These are phyloP conservation scores for Leishmania guyanensis DNA, from an alignment of 208 protist species.

Conservation along the genomic window DNA sequence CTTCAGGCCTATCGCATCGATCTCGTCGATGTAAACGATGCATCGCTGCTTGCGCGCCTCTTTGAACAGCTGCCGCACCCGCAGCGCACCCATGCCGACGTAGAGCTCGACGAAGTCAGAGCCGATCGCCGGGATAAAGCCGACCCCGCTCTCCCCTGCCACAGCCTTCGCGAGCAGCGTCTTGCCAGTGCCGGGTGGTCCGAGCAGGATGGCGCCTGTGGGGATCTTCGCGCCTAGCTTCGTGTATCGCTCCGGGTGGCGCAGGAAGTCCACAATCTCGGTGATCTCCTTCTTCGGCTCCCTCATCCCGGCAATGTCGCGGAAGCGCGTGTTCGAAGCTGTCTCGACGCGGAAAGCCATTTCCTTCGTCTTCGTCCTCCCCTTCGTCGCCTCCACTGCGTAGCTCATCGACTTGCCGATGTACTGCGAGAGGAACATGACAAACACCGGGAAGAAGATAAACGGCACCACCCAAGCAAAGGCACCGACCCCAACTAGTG, in stretches of 20 bases:
- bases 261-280: conserved; percentile 97
- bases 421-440: conserved; percentile 72
- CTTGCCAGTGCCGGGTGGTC: conserved; percentile 95
- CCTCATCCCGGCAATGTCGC: conserved; percentile 91
- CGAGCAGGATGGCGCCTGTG: conserved; percentile 85
- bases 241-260: conserved; percentile 77
- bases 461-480: conserved; percentile 84
- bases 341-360: conserved; percentile 74
- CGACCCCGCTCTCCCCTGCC: conserved; percentile 89
- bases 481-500: conserved; percentile 61
- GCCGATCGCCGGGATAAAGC: conserved; percentile 93
- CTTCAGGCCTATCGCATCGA: conserved; percentile 96
- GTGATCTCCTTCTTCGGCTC: conserved; percentile 97
- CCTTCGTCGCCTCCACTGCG: conserved; percentile 54
- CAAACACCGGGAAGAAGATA: conserved; percentile 83
- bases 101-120: conserved; percentile 98
- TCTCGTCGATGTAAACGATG: conserved; percentile 99
- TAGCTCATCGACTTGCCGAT: conserved; percentile 61
- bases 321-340: conserved; percentile 63
- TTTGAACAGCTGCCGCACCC: conserved; percentile 95
- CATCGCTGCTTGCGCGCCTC: conserved; percentile 94
- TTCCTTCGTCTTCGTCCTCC: conserved; percentile 56
- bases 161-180: conserved; percentile 95
- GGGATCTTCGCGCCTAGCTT: conserved; percentile 84
- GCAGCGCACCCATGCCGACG: conserved; percentile 93